These are phyloP conservation scores for Monilinia fructicola DNA, from an alignment of 2,329 filamentous ascomycete species.

Conservation along the genomic window DNA sequence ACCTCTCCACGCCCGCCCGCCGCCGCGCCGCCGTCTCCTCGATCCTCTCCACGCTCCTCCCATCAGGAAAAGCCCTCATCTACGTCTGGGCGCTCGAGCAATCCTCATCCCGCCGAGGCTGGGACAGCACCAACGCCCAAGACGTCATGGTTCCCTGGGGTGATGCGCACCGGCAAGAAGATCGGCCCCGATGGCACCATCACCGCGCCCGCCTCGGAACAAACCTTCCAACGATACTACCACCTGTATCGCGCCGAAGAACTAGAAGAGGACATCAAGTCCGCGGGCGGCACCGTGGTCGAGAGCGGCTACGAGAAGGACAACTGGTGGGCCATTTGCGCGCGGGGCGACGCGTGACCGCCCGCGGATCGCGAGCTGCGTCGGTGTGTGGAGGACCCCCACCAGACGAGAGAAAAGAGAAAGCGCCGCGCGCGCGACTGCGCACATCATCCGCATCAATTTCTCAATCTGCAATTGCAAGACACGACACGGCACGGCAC, in stretches of 20 bases:
- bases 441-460: too few relatives aligned
- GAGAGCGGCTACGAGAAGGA: constrained; percentile 91
- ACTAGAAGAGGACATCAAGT: constrained; percentile 73
- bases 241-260: constrained; percentile 88
- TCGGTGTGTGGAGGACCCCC: too few relatives aligned
- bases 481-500: too few relatives aligned
- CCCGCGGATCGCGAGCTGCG: background rate
- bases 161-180: constrained; percentile 54
- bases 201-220: constrained; percentile 41
- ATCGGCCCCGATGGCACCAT: constrained; percentile 36
- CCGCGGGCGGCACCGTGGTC: constrained; percentile 72
- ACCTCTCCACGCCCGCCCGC: constrained; percentile 76
- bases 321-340: constrained; percentile 88
- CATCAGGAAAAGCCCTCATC: constrained; percentile 66
- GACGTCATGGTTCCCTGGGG: constrained; percentile 97
- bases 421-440: too few relatives aligned
- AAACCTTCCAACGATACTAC: constrained; percentile 80
- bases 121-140: constrained; percentile 80
- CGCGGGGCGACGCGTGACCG: background rate
- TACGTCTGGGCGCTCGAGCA: constrained; percentile 98
- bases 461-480: too few relatives aligned
- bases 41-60: background rate
- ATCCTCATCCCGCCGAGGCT: constrained; percentile 78
- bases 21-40: constrained; percentile 59
- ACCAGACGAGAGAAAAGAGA: too few relatives aligned